Conservation (phyloP, 441 rosid genomes). For the Aleurites moluccanus region DNA sequence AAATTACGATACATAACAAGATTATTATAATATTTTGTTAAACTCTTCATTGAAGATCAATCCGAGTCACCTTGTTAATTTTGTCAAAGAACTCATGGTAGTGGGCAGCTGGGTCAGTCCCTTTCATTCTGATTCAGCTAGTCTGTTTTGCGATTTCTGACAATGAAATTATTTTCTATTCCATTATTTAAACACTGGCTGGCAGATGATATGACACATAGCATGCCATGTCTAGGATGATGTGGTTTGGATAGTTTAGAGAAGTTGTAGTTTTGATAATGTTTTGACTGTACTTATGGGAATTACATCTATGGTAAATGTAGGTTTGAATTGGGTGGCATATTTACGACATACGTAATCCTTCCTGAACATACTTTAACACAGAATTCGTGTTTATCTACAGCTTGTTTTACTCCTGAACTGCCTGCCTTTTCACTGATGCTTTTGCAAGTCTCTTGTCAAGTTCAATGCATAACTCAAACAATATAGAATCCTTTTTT, state of each 20-base stretch:
- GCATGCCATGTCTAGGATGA: neutral
- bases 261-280: neutral
- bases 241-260: neutral
- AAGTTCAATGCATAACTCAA: neutral
- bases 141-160: too few relatives aligned
- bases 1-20: too few relatives aligned
- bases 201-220: neutral
- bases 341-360: neutral
- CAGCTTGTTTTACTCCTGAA: neutral
- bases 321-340: conserved; percentile 2
- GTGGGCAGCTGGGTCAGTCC: too few relatives aligned
- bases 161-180: too few relatives aligned
- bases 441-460: conserved; percentile 1
- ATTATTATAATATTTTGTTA: too few relatives aligned
- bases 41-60: too few relatives aligned
- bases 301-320: neutral
- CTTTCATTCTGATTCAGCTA: too few relatives aligned
- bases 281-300: neutral
- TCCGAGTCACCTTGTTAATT: too few relatives aligned
- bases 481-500: neutral
- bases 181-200: too few relatives aligned
- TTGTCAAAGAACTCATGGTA: too few relatives aligned
- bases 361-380: neutral
- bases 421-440: neutral
- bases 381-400: neutral